Percentiles rank a stretch among this genome's conserved stretches.
phyloP scores from a whole-genome alignment of 768 basidiomycete species.

The Rhodosporidiobolus sp. region DNA sequence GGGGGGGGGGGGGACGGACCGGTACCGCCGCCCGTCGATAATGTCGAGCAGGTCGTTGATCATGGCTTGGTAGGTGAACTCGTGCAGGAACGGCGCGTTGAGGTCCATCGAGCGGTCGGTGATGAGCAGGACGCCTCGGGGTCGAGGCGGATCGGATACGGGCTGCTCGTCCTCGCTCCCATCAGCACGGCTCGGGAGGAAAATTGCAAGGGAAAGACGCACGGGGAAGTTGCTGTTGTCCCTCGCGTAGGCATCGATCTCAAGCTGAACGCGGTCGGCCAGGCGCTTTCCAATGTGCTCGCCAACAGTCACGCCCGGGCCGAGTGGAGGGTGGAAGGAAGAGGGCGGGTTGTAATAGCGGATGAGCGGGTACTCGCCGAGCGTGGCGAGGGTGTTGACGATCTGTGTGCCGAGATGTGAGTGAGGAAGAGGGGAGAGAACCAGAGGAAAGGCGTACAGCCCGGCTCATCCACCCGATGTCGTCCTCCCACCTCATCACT shows the following conservation, averaged over 20 bases:
- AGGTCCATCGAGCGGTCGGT: slow-evolving; percentile 97
- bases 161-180: slow-evolving; percentile 15
- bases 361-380: slow-evolving; percentile 88
- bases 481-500: slow-evolving; percentile 77
- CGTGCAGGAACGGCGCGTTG: slow-evolving; percentile 83
- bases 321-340: slow-evolving; percentile 76
- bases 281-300: slow-evolving; percentile 77
- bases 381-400: slow-evolving; percentile 77
- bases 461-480: slow-evolving; percentile 63
- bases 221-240: slow-evolving; percentile 83
- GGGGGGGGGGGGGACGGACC: slow-evolving; percentile 56
- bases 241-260: slow-evolving; percentile 82
- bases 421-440: neutral
- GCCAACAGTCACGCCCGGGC: slow-evolving; percentile 60
- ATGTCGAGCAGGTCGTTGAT: slow-evolving; percentile 88
- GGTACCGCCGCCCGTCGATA: slow-evolving; percentile 78
- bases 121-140: slow-evolving; percentile 77
- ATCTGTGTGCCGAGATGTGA: slow-evolving; percentile 54
- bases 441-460: slow-evolving; percentile 43
- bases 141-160: slow-evolving; percentile 55
- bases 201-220: slow-evolving; percentile 46
- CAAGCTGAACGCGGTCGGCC: slow-evolving; percentile 77
- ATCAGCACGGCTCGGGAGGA: neutral
- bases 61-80: slow-evolving; percentile 99
- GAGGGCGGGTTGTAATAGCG: slow-evolving; percentile 88